Evolutionary conservation across 352 stramenopile species (phyloP), one percentile per base, ranked within the genome.

Genomic region (Globisporangium polare): DNA sequence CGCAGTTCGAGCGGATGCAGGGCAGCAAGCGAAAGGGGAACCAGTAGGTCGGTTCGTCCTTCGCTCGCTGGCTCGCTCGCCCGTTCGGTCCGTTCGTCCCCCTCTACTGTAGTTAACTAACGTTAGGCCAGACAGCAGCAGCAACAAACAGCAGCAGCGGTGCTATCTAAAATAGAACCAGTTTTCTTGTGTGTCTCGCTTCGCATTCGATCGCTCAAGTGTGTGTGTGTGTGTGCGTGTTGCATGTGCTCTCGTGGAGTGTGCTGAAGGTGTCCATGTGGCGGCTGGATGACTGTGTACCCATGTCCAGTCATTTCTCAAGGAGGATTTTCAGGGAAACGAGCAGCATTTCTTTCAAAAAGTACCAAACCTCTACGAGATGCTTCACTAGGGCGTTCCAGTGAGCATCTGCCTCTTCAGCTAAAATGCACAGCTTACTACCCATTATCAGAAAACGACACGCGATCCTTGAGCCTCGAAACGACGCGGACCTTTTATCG

Each of bases 1-100:
- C 86, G 47, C 86, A 94, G 68, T 91, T 91, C 50, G 86, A 94
- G 64, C 83, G 86, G 50, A 87, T 92, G 76, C 33, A 39, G 33
- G 82, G 83, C 60, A 81, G 80, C 65, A 84, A 94, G 77, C 84
- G 84, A 73, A 90, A 92, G 77, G 77, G 66, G 53, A 75, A 81
- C 59, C 74, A 89, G 68, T 89, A 75, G 81, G 65, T 53, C 15
- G 12, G 53, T 59, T 47, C 17, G 22, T 31, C 29, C 5, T 33
- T 33, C 29, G n/a, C n/a, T 43, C 20, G 31, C 18, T 26, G 27
- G 45, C 20, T 24, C 17, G 33, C 33, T 42, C 37, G 37, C 12
- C 13, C 37, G 39, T 20, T 43, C 37, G 37, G 9, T 18, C 10
- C n/a, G n/a, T 42, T 18, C 42, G 29, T 41, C 9, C 46, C 27